Evolutionary conservation across 169 alveolate species (phyloP), one percentile per base, ranked within the genome.

Genomic region (Sarcocystis neurona): DNA sequence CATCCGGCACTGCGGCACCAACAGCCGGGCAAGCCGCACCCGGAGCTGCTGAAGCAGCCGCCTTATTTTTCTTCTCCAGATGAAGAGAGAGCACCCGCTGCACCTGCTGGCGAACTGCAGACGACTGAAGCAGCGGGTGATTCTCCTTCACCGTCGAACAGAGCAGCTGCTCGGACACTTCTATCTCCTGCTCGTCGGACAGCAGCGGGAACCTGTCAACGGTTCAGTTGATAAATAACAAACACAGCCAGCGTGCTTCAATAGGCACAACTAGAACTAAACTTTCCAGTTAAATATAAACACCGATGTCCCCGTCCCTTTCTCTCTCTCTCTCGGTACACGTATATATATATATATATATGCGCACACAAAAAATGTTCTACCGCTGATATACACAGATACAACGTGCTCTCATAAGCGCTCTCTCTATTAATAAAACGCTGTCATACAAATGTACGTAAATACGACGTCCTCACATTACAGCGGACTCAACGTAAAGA

Each of bases 161-260:
- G 27, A 87, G 32, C 53, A 87, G 39, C 43, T 87, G 87, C 41
- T 44, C 74, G 20, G 87, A 84, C n/a, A 66, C 91, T 34, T 58
- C 68, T 72, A 87, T 87, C 50, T 87, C 91, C 23, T 87, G 91
- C 48, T 75, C 82, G 47, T 87, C 91, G 27, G 75, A 87, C 91
- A 39, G 41, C 30, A 87, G 91, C 30, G 91, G 91, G 72, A 87
- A 87, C 91, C 91, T 20, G 10, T 53, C 10, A 20, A 10, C 20
- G 63, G 63, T 20, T 12, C 10, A 20, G 63, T 15, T 20, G 20
- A 15, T 20, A 15, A 10, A 10, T 15, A 15, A 53, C 63, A 53
- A 10, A 15, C 63, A 10, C 20, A 53, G 63, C 63, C 20, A 15
- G 63, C n/a, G 63, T 15, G 63, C 10, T 15, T 53, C n/a, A 15